Conservation (phyloP, 1,284 basidiomycete genomes). For the Pseudozyma flocculosa region DNA sequence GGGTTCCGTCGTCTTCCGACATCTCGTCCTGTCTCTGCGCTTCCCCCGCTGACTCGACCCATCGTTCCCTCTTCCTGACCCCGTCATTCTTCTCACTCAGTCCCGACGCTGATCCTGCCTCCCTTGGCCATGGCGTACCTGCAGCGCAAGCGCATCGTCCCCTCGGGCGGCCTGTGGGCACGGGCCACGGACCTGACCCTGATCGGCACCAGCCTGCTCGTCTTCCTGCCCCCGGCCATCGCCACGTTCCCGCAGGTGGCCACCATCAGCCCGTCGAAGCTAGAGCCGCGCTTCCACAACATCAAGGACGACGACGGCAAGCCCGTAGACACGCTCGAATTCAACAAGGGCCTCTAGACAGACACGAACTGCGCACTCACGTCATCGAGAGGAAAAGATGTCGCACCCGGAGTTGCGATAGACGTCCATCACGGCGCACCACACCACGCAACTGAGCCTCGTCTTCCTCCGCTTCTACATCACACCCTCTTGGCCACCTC, state of each 20-base stretch:
- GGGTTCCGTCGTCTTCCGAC: too few species aligned
- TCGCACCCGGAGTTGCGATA: too few species aligned
- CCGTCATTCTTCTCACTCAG: too few species aligned
- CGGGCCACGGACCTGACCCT: conserved; percentile 34
- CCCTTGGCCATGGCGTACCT: conserved; percentile 62
- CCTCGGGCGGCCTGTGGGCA: conserved; percentile 22
- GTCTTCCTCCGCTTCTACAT: too few species aligned
- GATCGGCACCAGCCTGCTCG: conserved; percentile 62
- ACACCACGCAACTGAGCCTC: too few species aligned
- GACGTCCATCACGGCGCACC: too few species aligned
- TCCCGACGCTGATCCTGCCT: conserved; percentile 63
- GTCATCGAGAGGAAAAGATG: too few species aligned
- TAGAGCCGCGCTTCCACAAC: conserved; percentile 58
- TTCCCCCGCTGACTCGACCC: too few species aligned
- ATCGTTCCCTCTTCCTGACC: too few species aligned
- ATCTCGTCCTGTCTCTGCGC: too few species aligned
- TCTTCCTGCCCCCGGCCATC: conserved; percentile 64
- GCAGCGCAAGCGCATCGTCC: conserved; percentile 31
- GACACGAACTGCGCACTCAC: too few species aligned
- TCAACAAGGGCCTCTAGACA: conserved; percentile 63
- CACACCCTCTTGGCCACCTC: too few species aligned
- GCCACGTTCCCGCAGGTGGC: conserved; percentile 64
- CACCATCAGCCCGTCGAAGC: conserved; percentile 57
- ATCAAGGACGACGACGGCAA: conserved; percentile 55
- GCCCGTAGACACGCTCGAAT: conserved; percentile 59